Evolutionary conservation across 2,329 filamentous ascomycete species (phyloP).

Genomic region (Fonsecaea monophora): DNA sequence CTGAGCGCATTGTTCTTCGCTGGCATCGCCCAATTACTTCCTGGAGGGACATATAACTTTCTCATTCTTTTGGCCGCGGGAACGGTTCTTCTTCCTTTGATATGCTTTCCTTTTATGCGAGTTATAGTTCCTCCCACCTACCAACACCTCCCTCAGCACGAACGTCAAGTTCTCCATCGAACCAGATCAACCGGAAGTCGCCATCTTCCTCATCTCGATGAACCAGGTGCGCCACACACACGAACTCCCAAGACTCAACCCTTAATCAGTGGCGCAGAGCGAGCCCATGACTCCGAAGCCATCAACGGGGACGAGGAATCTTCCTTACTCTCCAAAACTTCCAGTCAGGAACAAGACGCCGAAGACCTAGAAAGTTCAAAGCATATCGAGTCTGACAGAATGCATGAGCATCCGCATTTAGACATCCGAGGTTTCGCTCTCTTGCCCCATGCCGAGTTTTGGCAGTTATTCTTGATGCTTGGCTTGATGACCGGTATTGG

Average conservation of each 20-base stretch:
- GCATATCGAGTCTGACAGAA: conserved; percentile 64
- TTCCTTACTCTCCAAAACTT: conserved; percentile 72
- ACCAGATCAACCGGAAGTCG: conserved; percentile 44
- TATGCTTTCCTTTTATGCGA: conserved; percentile 83
- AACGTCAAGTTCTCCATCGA: conserved; percentile 45
- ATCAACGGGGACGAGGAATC: conserved; percentile 37
- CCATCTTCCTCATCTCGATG: conserved; percentile 42
- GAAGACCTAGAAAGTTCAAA: conserved; percentile 38
- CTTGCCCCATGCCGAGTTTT: conserved; percentile 77
- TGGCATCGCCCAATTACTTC: conserved; percentile 76
- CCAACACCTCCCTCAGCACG: conserved; percentile 48
- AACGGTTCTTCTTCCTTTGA: conserved; percentile 75
- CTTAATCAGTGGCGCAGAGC: conserved; percentile 40
- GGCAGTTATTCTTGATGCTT: conserved; percentile 87
- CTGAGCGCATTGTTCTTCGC: conserved; percentile 97
- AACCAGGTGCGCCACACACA: conserved; percentile 48
- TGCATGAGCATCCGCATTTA: conserved; percentile 77
- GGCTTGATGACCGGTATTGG: conserved; percentile 91
- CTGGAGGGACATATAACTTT: conserved; percentile 81
- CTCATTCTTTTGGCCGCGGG: conserved; percentile 80
- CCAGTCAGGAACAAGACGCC: conserved; percentile 40
- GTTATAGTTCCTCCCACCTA: conserved; percentile 63
- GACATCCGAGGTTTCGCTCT: conserved; percentile 88
- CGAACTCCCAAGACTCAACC: conserved; percentile 42
- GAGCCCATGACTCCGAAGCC: conserved; percentile 40